Percentiles rank a stretch among this genome's conserved stretches.
Conservation (phyloP, 2,329 filamentous ascomycete genomes). For the Phialocephala sp. region DNA sequence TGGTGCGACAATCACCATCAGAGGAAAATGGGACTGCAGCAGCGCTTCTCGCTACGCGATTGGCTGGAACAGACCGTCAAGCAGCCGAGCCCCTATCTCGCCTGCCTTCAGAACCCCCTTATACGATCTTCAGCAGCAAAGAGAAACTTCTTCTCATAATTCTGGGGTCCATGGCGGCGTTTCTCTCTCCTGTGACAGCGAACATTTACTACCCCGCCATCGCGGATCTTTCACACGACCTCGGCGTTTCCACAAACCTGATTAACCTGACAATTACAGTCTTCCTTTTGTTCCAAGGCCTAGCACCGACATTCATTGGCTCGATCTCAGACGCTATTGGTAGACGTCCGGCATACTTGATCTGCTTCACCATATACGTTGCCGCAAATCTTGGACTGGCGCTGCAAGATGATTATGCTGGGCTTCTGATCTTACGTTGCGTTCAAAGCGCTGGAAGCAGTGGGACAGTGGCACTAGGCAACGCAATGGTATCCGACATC, state of each 20-base stretch:
- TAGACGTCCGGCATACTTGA: conserved; percentile 58
- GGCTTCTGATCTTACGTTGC: conserved; percentile 51
- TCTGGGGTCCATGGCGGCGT: neutral
- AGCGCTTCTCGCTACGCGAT: neutral
- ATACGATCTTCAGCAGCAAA: neutral
- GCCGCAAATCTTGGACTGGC: conserved; percentile 60
- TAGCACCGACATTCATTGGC: conserved; percentile 62
- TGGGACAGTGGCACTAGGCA: conserved; percentile 61
- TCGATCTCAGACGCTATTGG: conserved; percentile 60
- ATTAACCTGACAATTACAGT: conserved; percentile 3
- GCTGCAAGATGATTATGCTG: conserved; percentile 53
- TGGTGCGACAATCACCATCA: neutral
- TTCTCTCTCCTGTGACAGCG: conserved; percentile 1
- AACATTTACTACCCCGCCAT: conserved; percentile 10
- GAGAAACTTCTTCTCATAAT: neutral
- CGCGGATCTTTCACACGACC: neutral
- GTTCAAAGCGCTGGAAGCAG: conserved; percentile 59
- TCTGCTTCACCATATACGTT: conserved; percentile 59
- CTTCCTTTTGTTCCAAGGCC: neutral
- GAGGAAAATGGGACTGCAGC: neutral
- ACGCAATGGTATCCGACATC: neutral
- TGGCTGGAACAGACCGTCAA: neutral
- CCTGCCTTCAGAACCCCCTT: neutral
- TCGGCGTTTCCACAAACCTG: neutral
- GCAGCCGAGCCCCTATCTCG: conserved; percentile 1